These are phyloP conservation scores for Daldinia bambusicola DNA, from an alignment of 495 filamentous ascomycete species.

Conservation along the genomic window DNA sequence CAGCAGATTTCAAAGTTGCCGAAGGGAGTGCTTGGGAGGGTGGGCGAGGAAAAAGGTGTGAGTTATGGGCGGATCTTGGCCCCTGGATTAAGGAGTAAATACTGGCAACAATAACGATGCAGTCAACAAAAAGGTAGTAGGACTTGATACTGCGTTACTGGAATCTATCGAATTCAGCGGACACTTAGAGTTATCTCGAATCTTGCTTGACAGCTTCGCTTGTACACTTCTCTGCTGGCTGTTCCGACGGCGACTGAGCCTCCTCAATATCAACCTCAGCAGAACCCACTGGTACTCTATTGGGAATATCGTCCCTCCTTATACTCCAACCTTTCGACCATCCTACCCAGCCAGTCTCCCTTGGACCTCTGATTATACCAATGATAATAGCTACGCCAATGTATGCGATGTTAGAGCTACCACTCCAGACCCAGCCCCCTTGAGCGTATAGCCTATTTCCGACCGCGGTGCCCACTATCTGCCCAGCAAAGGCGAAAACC, in stretches of 20 bases:
- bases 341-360: slow-evolving; percentile 77
- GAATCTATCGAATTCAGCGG: not conserved
- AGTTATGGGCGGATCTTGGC: slow-evolving; percentile 64
- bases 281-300: slow-evolving; percentile 8
- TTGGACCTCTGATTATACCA: slow-evolving; percentile 69
- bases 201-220: not conserved
- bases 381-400: slow-evolving; percentile 68
- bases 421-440: slow-evolving; percentile 75
- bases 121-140: not conserved
- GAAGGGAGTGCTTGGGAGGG: slow-evolving; percentile 67
- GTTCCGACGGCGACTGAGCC: not conserved
- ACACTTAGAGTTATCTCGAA: not conserved
- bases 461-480: slow-evolving; percentile 78
- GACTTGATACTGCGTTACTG: not conserved
- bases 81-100: slow-evolving; percentile 30
- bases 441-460: slow-evolving; percentile 76
- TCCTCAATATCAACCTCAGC: slow-evolving; percentile 19
- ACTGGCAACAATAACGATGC: not conserved
- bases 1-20: slow-evolving; percentile 59
- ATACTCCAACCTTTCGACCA: slow-evolving; percentile 76
- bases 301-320: slow-evolving; percentile 48
- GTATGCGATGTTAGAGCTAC: slow-evolving; percentile 74
- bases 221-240: not conserved
- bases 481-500: slow-evolving; percentile 77
- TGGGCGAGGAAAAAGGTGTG: slow-evolving; percentile 63